Base-by-base conservation (phyloP, 805 yeast genomes). In the Danielozyma ontarioensis region DNA sequence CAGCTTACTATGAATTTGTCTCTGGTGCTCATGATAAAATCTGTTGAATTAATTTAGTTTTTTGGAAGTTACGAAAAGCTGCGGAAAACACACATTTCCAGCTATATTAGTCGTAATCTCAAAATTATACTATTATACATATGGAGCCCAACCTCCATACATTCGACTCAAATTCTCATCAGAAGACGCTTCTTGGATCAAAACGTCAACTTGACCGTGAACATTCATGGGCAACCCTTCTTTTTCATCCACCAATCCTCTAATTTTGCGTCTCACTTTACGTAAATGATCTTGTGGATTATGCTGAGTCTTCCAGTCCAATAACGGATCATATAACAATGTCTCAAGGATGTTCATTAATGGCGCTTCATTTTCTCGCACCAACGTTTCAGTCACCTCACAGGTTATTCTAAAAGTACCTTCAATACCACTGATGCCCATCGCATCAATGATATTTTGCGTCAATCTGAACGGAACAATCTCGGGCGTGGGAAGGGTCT, bases 391-490 rank as follows among this genome's bases (percentile, higher is more conserved):
- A 0, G 96, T 83, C 0, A 88, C 87, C 51, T 90, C 97, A 50
- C 95, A 80, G 0, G 95, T 74, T 35, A 74, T 78, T 41, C 96
- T 70, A 56, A 88, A 93, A 0, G 86, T 71, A 0, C 98, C 99
- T 50, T 93, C 97, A 21, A 85, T 79, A 1, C 93, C 93, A 29
- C 82, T 75, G 0, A 87, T 77, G 2, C 97, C 97, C 49, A 84
- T 68, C 0, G 96, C 97, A 55, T 88, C 96, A 3, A 80, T 79
- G 67, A 93, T 72, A 50, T 93, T 90, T 32, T 78, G 83, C 0
- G 98, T 93, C 30, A 93, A 57, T 43, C 99, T 68, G 58, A 93
- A 93, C 0, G 98, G 99, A 2, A 93, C 98, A 19, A 86, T 66
- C 51, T 93, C 99, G 0, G 99, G 99, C 4, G 83, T 80, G 0